These are phyloP conservation scores for Colletotrichum abscissum DNA, from an alignment of 2,329 filamentous ascomycete species.

Conservation along the genomic window DNA sequence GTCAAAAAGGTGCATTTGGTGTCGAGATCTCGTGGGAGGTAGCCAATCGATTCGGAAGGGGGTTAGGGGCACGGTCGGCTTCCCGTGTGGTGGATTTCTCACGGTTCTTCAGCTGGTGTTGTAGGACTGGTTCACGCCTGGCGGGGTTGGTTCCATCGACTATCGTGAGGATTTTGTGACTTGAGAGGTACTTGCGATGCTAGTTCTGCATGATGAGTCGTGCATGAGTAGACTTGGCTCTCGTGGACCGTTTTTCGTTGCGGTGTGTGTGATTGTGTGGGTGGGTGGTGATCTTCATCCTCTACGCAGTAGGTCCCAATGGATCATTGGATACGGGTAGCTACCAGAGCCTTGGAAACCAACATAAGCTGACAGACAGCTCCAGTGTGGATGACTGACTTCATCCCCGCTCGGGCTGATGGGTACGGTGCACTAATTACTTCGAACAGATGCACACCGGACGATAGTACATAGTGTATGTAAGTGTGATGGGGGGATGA, in stretches of 20 bases:
- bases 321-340: background rate
- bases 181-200: background rate
- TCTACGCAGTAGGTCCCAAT: background rate
- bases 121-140: background rate
- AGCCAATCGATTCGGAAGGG: conserved; percentile 1
- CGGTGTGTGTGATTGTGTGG: background rate
- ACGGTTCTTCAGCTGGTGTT: background rate
- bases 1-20: background rate
- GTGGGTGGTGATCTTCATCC: background rate
- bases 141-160: background rate
- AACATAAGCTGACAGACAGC: background rate
- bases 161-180: background rate
- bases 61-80: background rate
- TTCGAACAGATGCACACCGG: background rate
- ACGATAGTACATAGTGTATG: background rate
- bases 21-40: conserved; percentile 1
- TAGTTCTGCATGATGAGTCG: background rate
- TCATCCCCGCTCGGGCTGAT: background rate
- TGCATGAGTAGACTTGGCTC: background rate
- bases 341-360: conserved; percentile 4
- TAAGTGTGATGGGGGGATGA: background rate
- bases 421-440: background rate
- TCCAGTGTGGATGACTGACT: conserved; percentile 24
- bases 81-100: background rate
- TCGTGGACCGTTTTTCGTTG: background rate